Evolutionary conservation across 768 basidiomycete species (phyloP).

Genomic region (Leccinum imitatum): DNA sequence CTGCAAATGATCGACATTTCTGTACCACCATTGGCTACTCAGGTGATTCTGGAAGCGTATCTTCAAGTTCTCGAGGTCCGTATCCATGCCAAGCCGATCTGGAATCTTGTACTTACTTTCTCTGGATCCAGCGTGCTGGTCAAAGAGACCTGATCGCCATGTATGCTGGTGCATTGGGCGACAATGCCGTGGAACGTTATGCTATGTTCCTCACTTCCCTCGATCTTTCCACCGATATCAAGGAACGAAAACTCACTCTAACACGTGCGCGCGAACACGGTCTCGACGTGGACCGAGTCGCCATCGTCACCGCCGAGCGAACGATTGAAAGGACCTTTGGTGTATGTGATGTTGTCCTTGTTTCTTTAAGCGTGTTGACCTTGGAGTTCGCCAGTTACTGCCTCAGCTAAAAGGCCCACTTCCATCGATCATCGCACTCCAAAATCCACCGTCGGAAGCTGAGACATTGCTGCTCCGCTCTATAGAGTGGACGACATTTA

Average conservation of each 20-base stretch:
- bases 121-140: conserved; percentile 55
- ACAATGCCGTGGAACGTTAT: conserved; percentile 90
- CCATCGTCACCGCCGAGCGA: conserved; percentile 73
- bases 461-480: conserved; percentile 76
- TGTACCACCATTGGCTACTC: conserved; percentile 71
- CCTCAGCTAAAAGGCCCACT: conserved; percentile 55
- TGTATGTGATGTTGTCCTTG: conserved; percentile 34
- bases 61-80: conserved; percentile 81
- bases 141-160: conserved; percentile 87
- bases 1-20: conserved; percentile 77
- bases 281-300: conserved; percentile 78
- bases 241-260: conserved; percentile 68
- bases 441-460: conserved; percentile 52
- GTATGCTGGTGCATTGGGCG: conserved; percentile 88
- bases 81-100: neutral
- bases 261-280: conserved; percentile 80
- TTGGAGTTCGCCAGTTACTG: conserved; percentile 41
- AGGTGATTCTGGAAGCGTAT: conserved; percentile 85
- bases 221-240: conserved; percentile 58
- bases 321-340: conserved; percentile 72
- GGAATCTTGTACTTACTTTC: neutral
- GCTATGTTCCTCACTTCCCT: conserved; percentile 85
- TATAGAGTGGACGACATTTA: conserved; percentile 91
- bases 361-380: conserved; percentile 11
- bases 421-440: conserved; percentile 58